Conservation (phyloP, 257 asterid species). For the Solanum pimpinellifolium region DNA sequence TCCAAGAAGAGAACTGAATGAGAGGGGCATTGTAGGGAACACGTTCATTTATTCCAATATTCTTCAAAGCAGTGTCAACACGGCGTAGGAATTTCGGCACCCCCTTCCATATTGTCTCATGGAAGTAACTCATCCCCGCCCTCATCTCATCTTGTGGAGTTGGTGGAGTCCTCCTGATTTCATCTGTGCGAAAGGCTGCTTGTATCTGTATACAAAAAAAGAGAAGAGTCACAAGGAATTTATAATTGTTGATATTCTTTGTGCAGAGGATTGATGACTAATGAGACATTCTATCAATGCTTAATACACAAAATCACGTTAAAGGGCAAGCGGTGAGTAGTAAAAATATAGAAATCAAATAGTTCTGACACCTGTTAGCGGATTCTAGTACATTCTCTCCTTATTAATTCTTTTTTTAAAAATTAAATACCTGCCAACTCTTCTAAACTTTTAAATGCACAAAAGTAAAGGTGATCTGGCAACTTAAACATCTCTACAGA, state of each 20-base stretch:
- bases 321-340: background rate
- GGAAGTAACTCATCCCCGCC: slow-evolving; percentile 97
- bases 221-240: background rate
- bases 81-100: slow-evolving; percentile 87
- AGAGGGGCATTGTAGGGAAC: slow-evolving; percentile 92
- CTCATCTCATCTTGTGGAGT: slow-evolving; percentile 99
- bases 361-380: background rate
- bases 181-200: slow-evolving; percentile 98
- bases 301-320: background rate
- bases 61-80: slow-evolving; percentile 91
- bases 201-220: slow-evolving; percentile 44
- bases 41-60: slow-evolving; percentile 84
- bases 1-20: slow-evolving; percentile 94
- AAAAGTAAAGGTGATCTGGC: background rate
- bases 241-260: background rate
- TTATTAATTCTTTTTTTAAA: background rate
- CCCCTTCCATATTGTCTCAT: slow-evolving; percentile 95
- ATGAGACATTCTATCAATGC: background rate
- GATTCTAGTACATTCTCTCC: background rate
- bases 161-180: slow-evolving; percentile 88
- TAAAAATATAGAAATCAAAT: background rate
- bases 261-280: background rate
- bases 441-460: background rate
- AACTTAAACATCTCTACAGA: background rate
- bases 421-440: background rate